A percentile compares a stretch with the other conserved stretches of the same genome.
Conservation (phyloP, 2,329 filamentous ascomycete genomes). For the Tolypocladium ovalisporum region DNA sequence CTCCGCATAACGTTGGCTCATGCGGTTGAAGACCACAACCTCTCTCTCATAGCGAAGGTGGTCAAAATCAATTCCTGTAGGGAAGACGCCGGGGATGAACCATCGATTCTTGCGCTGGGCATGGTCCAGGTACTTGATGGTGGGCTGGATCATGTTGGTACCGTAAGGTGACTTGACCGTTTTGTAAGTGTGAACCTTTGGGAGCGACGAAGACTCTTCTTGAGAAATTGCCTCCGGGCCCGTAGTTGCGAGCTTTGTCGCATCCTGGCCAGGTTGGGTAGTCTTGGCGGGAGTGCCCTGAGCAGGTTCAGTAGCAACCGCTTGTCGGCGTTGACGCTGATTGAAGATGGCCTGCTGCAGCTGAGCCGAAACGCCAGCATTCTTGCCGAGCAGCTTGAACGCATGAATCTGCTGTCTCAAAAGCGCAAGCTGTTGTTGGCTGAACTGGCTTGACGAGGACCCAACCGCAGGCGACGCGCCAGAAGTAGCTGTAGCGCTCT, state of each 20-base stretch:
- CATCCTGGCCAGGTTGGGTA: constrained; percentile 18
- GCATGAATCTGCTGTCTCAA: constrained; percentile 81
- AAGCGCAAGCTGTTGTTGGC: constrained; percentile 65
- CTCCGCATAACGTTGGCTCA: constrained; percentile 74
- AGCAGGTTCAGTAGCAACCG: constrained; percentile 37
- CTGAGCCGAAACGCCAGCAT: constrained; percentile 64
- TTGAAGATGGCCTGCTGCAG: constrained; percentile 78
- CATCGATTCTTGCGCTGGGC: constrained; percentile 62
- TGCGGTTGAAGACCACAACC: constrained; percentile 78
- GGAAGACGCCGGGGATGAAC: constrained; percentile 80
- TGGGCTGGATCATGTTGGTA: constrained; percentile 36
- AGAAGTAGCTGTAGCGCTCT: constrained; percentile 18
- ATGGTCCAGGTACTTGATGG: constrained; percentile 74
- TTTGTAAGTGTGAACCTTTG: constrained; percentile 49
- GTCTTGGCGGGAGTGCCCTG: constrained; percentile 23
- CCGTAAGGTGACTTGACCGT: constrained; percentile 66
- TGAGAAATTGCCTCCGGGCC: constrained; percentile 22
- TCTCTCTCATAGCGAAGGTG: constrained; percentile 80
- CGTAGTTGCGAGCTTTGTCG: constrained; percentile 23
- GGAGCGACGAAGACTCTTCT: constrained; percentile 18
- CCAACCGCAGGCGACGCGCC: constrained; percentile 17
- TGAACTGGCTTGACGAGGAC: constrained; percentile 49
- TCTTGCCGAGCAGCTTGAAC: constrained; percentile 84
- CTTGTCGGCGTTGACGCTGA: constrained; percentile 54
- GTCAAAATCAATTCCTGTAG: constrained; percentile 78